Conservation (phyloP, 2,329 filamentous ascomycete species). For the Xylariaceae sp. region DNA sequence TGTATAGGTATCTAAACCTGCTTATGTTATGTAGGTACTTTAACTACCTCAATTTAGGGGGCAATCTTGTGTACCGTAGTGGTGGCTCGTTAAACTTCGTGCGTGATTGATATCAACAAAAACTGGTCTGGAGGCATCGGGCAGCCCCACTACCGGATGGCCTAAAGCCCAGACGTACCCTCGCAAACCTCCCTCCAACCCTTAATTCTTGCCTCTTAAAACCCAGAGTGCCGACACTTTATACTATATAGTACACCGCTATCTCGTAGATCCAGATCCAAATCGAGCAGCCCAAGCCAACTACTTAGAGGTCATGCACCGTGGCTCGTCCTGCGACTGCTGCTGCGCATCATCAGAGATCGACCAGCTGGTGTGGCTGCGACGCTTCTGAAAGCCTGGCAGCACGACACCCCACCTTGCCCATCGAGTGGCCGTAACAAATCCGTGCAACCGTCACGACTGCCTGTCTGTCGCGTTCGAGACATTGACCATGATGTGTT, state of each 20-base stretch:
- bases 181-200: not conserved
- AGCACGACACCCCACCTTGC: constrained; percentile 15
- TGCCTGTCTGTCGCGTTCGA: constrained; percentile 18
- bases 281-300: constrained; percentile 2
- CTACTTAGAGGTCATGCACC: constrained; percentile 22
- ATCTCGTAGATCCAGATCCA: not conserved
- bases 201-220: not conserved
- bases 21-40: no score
- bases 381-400: constrained; percentile 8
- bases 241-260: no score
- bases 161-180: not conserved
- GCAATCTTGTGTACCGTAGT: no score
- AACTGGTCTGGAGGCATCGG: no score
- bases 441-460: constrained; percentile 7
- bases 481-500: constrained; percentile 52
- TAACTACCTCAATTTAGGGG: no score
- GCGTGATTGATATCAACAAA: no score
- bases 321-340: not conserved
- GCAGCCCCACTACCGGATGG: no score
- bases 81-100: no score
- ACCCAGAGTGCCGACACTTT: not conserved
- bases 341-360: constrained; percentile 18
- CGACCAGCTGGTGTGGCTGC: constrained; percentile 19
- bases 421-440: constrained; percentile 8
- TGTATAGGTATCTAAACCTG: no score